A percentile compares a stretch with the other conserved stretches of the same genome.
Conservation (phyloP, 2,329 filamentous ascomycete species). For the Phyllosticta citriasiana region DNA sequence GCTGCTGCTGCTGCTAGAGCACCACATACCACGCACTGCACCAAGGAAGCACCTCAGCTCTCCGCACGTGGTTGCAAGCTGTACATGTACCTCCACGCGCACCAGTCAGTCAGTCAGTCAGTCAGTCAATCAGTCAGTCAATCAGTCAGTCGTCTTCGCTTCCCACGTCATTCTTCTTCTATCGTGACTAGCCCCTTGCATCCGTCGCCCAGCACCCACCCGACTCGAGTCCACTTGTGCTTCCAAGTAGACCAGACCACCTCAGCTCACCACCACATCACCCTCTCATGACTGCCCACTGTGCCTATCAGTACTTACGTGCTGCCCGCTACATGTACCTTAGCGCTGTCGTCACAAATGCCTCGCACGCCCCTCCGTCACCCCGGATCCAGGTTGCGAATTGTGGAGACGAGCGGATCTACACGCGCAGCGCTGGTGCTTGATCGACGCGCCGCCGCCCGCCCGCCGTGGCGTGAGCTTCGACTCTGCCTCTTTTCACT, state of each 20-base stretch:
- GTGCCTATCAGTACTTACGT: too few species aligned
- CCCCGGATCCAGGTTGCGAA: neutral
- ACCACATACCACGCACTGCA: neutral
- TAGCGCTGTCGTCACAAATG: neutral
- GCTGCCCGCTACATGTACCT: neutral
- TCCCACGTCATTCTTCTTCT: neutral
- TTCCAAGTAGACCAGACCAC: neutral
- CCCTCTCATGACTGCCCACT: constrained; percentile 3
- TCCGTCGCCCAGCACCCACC: neutral
- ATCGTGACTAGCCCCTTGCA: neutral
- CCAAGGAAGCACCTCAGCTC: neutral
- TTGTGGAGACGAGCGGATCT: neutral
- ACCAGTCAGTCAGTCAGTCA: neutral
- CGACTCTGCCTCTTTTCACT: neutral
- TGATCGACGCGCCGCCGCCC: neutral
- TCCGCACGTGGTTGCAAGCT: neutral
- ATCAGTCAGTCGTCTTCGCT: neutral
- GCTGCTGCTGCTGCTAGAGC: neutral
- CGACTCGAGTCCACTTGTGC: neutral
- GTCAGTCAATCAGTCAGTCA: neutral
- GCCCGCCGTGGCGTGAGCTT: neutral
- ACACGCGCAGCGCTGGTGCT: neutral
- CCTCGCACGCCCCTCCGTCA: neutral
- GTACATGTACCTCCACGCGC: constrained; percentile 2
- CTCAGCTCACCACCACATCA: constrained; percentile 7